phyloP scores from a whole-genome alignment of 371 early-diverging fungal species.

The Haplosporangium sp. region DNA sequence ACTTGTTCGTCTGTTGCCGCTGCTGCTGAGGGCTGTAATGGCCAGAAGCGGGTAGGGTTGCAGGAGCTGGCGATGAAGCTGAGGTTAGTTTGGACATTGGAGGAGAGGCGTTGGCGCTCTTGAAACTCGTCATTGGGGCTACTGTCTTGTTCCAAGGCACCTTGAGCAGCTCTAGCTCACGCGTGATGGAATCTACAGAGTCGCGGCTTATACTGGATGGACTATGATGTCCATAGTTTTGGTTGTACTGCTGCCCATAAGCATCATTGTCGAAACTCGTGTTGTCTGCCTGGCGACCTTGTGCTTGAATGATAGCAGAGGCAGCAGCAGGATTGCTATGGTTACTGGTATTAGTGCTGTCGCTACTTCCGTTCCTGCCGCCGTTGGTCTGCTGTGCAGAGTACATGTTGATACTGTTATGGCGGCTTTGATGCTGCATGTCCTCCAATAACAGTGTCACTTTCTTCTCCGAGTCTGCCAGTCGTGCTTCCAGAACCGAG shows the following conservation, averaged over 20 bases:
- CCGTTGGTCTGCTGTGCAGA: slow-evolving; percentile 12
- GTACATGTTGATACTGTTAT: neutral
- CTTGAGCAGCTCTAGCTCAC: slow-evolving; percentile 50
- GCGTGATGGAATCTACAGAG: slow-evolving; percentile 53
- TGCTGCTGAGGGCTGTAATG: neutral
- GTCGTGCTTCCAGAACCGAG: slow-evolving; percentile 39
- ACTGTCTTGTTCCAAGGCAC: slow-evolving; percentile 47
- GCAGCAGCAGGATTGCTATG: slow-evolving; percentile 4
- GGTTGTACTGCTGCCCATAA: slow-evolving; percentile 9
- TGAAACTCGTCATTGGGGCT: too few species aligned
- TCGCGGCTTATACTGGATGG: slow-evolving; percentile 11
- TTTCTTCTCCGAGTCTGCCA: slow-evolving; percentile 47
- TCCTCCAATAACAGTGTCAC: slow-evolving; percentile 42
- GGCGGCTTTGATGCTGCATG: slow-evolving; percentile 30
- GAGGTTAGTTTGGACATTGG: neutral
- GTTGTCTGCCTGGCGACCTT: too few species aligned
- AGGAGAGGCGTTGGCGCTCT: neutral
- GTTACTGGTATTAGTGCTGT: slow-evolving; percentile 2
- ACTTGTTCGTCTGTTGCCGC: slow-evolving; percentile 17
- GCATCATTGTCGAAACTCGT: neutral
- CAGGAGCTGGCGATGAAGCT: slow-evolving; percentile 5
- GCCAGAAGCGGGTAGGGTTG: slow-evolving; percentile 13
- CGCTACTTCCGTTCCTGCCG: slow-evolving; percentile 7
- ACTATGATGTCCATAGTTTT: neutral
- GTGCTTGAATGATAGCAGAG: too few species aligned